Conservation (phyloP, 331 rosid species). For the Phaseolus coccineus region DNA sequence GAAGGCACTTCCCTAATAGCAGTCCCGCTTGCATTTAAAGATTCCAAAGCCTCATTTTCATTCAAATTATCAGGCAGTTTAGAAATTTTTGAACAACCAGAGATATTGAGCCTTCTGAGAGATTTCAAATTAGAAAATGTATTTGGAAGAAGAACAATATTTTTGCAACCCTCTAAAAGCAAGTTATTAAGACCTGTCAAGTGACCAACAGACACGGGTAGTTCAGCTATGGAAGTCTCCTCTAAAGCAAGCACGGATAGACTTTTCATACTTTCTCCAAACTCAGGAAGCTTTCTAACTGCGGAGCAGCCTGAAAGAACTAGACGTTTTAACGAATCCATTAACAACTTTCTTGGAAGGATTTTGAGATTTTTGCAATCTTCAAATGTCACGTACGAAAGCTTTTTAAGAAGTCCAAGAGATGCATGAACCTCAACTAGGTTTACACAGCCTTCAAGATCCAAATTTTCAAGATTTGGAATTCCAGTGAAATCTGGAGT, state of each 20-base stretch:
- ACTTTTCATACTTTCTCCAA: constrained; percentile 38
- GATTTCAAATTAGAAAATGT: constrained; percentile 41
- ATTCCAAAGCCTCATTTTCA: constrained; percentile 38
- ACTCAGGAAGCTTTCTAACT: constrained; percentile 41
- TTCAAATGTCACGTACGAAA: constrained; percentile 22
- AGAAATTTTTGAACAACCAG: constrained; percentile 42
- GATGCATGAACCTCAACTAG: constrained; percentile 46
- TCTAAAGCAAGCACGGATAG: constrained; percentile 27
- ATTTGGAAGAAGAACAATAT: constrained; percentile 33
- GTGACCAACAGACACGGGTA: constrained; percentile 34
- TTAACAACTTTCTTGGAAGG: constrained; percentile 43
- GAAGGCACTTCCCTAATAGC: constrained; percentile 42
- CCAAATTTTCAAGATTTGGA: constrained; percentile 42
- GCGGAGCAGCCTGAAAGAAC: constrained; percentile 33
- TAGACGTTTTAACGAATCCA: constrained; percentile 4
- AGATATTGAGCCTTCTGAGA: constrained; percentile 37
- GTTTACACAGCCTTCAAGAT: constrained; percentile 40
- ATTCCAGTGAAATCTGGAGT: constrained; percentile 37
- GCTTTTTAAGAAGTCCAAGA: constrained; percentile 40
- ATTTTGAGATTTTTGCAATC: constrained; percentile 38
- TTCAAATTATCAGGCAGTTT: constrained; percentile 33
- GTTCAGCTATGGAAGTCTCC: constrained; percentile 28
- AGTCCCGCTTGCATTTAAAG: constrained; percentile 21
- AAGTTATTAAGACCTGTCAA: constrained; percentile 31
- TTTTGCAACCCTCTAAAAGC: constrained; percentile 31